These are phyloP conservation scores for Neurospora tetrasperma DNA, from an alignment of 495 filamentous ascomycete genomes.

Conservation along the genomic window DNA sequence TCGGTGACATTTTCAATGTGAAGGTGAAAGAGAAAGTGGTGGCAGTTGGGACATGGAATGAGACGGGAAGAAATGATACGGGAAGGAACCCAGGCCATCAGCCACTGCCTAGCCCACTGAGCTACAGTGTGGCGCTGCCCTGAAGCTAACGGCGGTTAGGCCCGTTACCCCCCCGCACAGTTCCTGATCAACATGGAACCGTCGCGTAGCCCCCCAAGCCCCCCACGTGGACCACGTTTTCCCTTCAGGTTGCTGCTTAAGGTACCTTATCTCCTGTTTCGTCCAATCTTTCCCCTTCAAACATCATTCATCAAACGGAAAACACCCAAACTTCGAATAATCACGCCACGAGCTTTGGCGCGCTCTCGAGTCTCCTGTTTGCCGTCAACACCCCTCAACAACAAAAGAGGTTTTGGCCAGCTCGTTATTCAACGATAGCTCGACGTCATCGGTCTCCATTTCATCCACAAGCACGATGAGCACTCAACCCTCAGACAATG, in stretches of 20 bases:
- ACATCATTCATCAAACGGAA: background rate
- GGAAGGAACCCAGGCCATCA: background rate
- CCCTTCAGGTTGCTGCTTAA: background rate
- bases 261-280: background rate
- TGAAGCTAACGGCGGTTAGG: background rate
- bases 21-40: background rate
- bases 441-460: background rate
- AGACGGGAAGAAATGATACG: background rate
- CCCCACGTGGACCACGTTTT: background rate
- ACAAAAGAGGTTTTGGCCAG: background rate
- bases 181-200: background rate
- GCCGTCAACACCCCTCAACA: background rate
- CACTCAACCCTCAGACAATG: background rate
- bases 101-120: background rate
- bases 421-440: background rate
- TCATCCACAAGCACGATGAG: background rate
- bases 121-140: background rate
- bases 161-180: background rate
- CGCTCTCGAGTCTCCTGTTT: background rate
- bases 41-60: background rate
- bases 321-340: background rate
- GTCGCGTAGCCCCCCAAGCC: background rate
- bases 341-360: background rate
- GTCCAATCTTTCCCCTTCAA: background rate
- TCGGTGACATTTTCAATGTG: background rate